These are phyloP conservation scores for Plantago elongata DNA, from an alignment of 257 asterid species.

Conservation along the genomic window DNA sequence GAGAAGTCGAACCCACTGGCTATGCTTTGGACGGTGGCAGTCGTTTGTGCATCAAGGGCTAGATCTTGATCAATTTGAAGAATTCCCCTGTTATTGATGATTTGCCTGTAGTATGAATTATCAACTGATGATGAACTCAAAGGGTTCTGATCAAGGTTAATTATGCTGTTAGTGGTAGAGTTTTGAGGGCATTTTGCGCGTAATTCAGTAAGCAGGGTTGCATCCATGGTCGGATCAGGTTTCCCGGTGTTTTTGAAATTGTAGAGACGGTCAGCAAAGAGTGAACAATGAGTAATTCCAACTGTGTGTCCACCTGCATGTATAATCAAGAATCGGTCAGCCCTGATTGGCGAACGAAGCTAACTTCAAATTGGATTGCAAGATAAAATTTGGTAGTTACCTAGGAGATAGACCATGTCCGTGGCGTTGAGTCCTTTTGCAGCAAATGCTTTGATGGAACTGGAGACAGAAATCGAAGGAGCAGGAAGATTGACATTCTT, in stretches of 20 bases:
- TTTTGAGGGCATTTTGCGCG: slow-evolving; percentile 34
- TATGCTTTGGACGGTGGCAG: slow-evolving; percentile 27
- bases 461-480: slow-evolving; percentile 37
- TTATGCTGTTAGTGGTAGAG: slow-evolving; percentile 21
- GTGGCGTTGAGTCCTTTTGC: slow-evolving; percentile 32
- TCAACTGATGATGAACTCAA: slow-evolving; percentile 35
- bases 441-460: slow-evolving; percentile 33
- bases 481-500: slow-evolving; percentile 45
- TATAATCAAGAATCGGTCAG: no score
- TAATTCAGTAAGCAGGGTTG: slow-evolving; percentile 19
- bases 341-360: no score
- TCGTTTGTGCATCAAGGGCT: slow-evolving; percentile 41
- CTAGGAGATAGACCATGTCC: slow-evolving; percentile 60
- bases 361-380: no score
- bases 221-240: slow-evolving; percentile 52
- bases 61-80: slow-evolving; percentile 54
- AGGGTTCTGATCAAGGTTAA: slow-evolving; percentile 49
- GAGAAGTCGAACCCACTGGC: slow-evolving; percentile 30
- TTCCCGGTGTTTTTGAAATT: slow-evolving; percentile 36
- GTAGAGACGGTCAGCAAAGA: slow-evolving; percentile 46
- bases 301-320: slow-evolving; percentile 63
- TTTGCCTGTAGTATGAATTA: slow-evolving; percentile 44
- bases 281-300: slow-evolving; percentile 53
- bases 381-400: slow-evolving; percentile 16
- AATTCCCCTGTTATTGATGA: slow-evolving; percentile 37